Evolutionary conservation across 179 eudicot species (phyloP), one percentile per base, ranked within the genome.

Genomic region (Drosera spatulata): DNA sequence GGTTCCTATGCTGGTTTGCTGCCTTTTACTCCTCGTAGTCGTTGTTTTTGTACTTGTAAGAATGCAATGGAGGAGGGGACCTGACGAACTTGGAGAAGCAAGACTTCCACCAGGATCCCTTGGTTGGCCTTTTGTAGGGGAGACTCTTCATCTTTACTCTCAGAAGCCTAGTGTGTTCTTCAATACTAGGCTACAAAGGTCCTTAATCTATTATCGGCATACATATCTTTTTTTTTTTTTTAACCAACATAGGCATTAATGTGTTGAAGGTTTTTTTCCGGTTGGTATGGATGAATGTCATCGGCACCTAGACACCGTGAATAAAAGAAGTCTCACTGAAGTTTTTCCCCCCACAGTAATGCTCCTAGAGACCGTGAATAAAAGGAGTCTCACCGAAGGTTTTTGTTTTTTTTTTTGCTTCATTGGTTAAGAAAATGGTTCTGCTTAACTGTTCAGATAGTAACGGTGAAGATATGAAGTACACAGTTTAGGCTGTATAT

Each of bases 41-140:
- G 15, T 64, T 6, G 13, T 64, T 50, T 13, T 42, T 39, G 9
- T 64, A 42, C 9, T 55, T n/a, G 41, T 51, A 37, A 59, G 43
- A 39, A 49, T 53, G 22, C 64, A 60, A 44, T 69, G 60, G 59
- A 65, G 50, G 12, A n/a, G 60, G 14, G 33, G 33, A 22, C 33
- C 33, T 22, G 33, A 43, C 6, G 61, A 47, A 58, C 38, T 39
- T 64, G 65, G 72, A 55, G 41, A 2, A 41, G 71, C 65, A 13
- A 66, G 69, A 53, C 75, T 76, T 49, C 86, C 86, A 13, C 86
- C 83, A 1, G 86, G 86, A 42, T 76, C 81, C 13, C 42, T 73
- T 73, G 86, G 86, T 0, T 79, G 71, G 83, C 86, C 86, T 49
- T 74, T 69, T 33, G 15, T 81, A 2, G 83, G 86, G n/a, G 83